Evolutionary conservation across 2,329 filamentous ascomycete species (phyloP), one percentile per base, ranked within the genome.

Genomic region (Aspergillus ochraceoroseus): DNA sequence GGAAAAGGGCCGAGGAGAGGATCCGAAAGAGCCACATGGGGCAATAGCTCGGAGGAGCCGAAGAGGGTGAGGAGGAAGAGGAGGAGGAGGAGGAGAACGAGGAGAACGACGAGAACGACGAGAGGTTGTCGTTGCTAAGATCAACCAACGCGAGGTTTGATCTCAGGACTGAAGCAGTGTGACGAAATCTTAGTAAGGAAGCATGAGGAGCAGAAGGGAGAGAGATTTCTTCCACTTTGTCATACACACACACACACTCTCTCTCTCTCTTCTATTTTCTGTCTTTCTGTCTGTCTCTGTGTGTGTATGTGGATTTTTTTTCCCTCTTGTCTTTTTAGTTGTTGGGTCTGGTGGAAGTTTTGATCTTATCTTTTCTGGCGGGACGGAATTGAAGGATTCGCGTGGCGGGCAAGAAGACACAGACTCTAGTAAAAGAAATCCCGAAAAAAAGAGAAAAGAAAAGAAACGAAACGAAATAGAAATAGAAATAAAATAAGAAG

Each of bases 1-100:
- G 81, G 70, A 95, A 96, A 68, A 87, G 69, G 62, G 83, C 75
- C 69, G 87, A 87, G 61, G 87, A 87, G 55, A 89, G 63, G 64
- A 83, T 76, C 63, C 83, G 82, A 67, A 89, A 80, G 67, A 90
- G 75, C 83, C 83, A 88, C 86, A 95, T 94, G 68, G 71, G 54
- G 44, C 43, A 37, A 29, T 31, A 31, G 37, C 19, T 25, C 37
- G 40, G 36, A 39, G 32, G 36, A 18, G 35, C 31, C 26, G 15
- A 40, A 32, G 36, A 36, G 38, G 38, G 45, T 32, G 32, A 25
- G 23, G 18, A 22, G 37, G 26, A 37, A 38, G 32, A 47, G 22
- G 32, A 38, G 32, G 36, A 31, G 33, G 30, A 22, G 20, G 37
- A 33, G 39, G 36, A 30, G 38, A 35, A 43, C 27, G 44, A 37